phyloP scores from a whole-genome alignment of 2,329 filamentous ascomycete species.

The Podosphaera fusca region DNA sequence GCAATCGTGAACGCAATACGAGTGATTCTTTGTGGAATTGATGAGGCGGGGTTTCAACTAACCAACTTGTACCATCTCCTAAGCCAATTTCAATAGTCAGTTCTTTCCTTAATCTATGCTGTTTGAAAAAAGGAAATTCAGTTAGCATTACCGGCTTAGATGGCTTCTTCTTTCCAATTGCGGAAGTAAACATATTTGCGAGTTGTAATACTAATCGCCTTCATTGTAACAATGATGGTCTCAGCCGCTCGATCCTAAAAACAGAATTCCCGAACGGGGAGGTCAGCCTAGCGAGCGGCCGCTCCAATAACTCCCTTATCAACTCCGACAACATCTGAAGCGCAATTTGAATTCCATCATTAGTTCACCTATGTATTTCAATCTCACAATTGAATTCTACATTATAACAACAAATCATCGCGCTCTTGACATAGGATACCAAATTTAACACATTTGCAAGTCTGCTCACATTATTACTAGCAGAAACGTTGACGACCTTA shows the following conservation, averaged over 20 bases:
- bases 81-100: conserved; percentile 15
- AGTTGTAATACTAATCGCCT: neutral
- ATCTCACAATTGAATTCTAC: neutral
- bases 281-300: neutral
- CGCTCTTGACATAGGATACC: neutral
- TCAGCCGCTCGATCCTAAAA: neutral
- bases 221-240: neutral
- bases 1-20: neutral
- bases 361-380: neutral
- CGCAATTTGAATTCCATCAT: neutral
- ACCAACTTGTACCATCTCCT: conserved; percentile 99
- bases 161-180: conserved; percentile 42
- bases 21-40: neutral
- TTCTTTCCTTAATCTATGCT: conserved; percentile 3
- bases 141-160: conserved; percentile 39
- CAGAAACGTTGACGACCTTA: neutral
- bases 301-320: neutral
- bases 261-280: neutral
- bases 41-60: conserved; percentile 24
- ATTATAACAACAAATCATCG: neutral
- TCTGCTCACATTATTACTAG: neutral
- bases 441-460: neutral
- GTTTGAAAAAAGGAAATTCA: neutral
- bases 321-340: neutral
- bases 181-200: conserved; percentile 36